phyloP scores from a whole-genome alignment of 768 basidiomycete genomes.

The Gautieria morchelliformis region DNA sequence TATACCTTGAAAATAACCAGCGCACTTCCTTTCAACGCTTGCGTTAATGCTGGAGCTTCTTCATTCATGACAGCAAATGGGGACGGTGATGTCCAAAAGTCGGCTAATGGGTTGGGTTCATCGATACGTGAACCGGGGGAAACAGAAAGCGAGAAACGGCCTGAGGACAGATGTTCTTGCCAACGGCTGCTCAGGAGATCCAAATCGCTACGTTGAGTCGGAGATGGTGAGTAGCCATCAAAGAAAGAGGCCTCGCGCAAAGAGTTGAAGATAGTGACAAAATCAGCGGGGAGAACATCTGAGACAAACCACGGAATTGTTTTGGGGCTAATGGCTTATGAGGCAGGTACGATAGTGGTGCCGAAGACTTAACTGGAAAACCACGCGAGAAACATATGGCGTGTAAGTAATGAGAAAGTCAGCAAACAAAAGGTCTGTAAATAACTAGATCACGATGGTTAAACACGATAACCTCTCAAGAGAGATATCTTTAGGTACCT shows the following conservation, averaged over 20 bases:
- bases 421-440: slow-evolving; percentile 88
- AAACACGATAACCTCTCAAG: neutral
- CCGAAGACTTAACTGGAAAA: slow-evolving; percentile 67
- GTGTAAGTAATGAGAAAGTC: slow-evolving; percentile 90
- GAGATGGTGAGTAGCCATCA: slow-evolving; percentile 26
- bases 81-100: slow-evolving; percentile 68
- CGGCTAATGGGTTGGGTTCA: slow-evolving; percentile 26
- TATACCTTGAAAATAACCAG: slow-evolving; percentile 79
- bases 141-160: slow-evolving; percentile 65
- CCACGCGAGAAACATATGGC: slow-evolving; percentile 67
- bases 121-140: slow-evolving; percentile 51
- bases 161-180: slow-evolving; percentile 58
- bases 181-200: slow-evolving; percentile 58
- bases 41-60: slow-evolving; percentile 42
- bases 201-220: slow-evolving; percentile 34
- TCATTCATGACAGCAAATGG: slow-evolving; percentile 69
- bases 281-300: slow-evolving; percentile 86
- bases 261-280: slow-evolving; percentile 43
- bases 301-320: slow-evolving; percentile 96
- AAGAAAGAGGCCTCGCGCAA: slow-evolving; percentile 55
- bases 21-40: slow-evolving; percentile 40
- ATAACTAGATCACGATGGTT: slow-evolving; percentile 45
- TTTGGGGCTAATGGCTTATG: slow-evolving; percentile 56
- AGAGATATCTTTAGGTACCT: slow-evolving; percentile 36
- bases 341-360: slow-evolving; percentile 1